phyloP scores from a whole-genome alignment of 192 early-diverging fungal species.

The Dimargaris xerosporica region DNA sequence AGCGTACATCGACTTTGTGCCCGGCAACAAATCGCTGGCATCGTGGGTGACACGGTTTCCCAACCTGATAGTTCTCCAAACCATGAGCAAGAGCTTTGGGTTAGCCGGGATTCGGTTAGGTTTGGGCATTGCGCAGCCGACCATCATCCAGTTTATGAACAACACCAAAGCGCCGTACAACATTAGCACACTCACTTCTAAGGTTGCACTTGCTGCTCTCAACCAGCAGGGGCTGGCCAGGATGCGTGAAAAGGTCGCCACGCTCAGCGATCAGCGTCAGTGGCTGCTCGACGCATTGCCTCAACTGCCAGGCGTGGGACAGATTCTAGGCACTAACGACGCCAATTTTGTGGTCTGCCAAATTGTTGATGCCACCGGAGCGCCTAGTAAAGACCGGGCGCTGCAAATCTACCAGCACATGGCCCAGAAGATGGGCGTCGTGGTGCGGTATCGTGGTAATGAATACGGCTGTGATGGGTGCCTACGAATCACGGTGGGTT shows the following conservation, averaged over 20 bases:
- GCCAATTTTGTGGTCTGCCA: slow-evolving; percentile 92
- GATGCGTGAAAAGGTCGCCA: slow-evolving; percentile 46
- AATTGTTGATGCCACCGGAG: slow-evolving; percentile 40
- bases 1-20: slow-evolving; percentile 95
- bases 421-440: slow-evolving; percentile 73
- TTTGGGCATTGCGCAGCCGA: slow-evolving; percentile 60
- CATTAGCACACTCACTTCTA: slow-evolving; percentile 74
- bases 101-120: slow-evolving; percentile 92
- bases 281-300: slow-evolving; percentile 45
- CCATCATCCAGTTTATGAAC: slow-evolving; percentile 81
- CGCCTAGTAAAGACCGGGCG: slow-evolving; percentile 58
- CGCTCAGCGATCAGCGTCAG: slow-evolving; percentile 47
- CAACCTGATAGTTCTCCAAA: slow-evolving; percentile 93
- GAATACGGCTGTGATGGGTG: slow-evolving; percentile 90
- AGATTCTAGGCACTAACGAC: slow-evolving; percentile 74
- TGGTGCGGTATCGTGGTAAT: slow-evolving; percentile 85
- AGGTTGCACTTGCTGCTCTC: slow-evolving; percentile 66
- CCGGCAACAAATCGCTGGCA: slow-evolving; percentile 44
- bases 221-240: slow-evolving; percentile 41
- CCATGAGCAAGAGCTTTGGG: slow-evolving; percentile 96
- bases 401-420: slow-evolving; percentile 59
- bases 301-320: slow-evolving; percentile 46
- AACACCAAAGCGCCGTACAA: slow-evolving; percentile 99
- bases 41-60: slow-evolving; percentile 70
- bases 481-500: slow-evolving; percentile 89